Conservation (phyloP, 2,329 filamentous ascomycete genomes). For the Microsporum canis region DNA sequence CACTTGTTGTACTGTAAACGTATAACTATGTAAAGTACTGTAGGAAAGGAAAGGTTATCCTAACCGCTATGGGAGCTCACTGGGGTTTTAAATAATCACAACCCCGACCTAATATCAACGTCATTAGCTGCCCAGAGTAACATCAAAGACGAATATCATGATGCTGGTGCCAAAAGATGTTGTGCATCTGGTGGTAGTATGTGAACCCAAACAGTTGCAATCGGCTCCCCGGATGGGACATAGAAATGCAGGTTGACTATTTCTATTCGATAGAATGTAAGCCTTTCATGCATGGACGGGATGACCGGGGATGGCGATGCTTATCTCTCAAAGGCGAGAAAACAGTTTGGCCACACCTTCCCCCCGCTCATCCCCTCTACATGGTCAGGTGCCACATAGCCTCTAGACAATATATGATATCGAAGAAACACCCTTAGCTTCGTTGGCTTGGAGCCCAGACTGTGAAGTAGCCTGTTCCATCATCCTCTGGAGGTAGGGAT, state of each 20-base stretch:
- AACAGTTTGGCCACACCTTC: not conserved
- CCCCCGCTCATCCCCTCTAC: not conserved
- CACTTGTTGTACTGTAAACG: not conserved
- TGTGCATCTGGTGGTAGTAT: not conserved
- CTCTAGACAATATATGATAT: not conserved
- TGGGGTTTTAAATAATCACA: too few relatives aligned
- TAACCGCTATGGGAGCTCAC: too few relatives aligned
- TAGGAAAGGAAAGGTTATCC: too few relatives aligned
- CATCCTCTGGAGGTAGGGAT: not conserved
- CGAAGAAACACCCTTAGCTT: not conserved
- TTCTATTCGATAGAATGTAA: not conserved
- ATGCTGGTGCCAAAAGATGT: not conserved
- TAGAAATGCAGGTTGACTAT: not conserved
- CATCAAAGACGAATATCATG: not conserved
- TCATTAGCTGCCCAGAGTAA: not conserved
- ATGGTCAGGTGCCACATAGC: not conserved
- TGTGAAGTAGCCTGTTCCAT: not conserved
- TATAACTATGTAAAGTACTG: not conserved
- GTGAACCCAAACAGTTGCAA: not conserved
- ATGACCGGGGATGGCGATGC: not conserved
- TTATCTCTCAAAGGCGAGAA: not conserved
- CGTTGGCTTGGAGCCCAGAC: too few relatives aligned
- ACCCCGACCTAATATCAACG: too few relatives aligned
- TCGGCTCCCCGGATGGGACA: constrained; percentile 5
- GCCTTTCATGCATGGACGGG: not conserved